Conservation (phyloP, 1,284 basidiomycete species). For the Ganoderma multipileum region DNA sequence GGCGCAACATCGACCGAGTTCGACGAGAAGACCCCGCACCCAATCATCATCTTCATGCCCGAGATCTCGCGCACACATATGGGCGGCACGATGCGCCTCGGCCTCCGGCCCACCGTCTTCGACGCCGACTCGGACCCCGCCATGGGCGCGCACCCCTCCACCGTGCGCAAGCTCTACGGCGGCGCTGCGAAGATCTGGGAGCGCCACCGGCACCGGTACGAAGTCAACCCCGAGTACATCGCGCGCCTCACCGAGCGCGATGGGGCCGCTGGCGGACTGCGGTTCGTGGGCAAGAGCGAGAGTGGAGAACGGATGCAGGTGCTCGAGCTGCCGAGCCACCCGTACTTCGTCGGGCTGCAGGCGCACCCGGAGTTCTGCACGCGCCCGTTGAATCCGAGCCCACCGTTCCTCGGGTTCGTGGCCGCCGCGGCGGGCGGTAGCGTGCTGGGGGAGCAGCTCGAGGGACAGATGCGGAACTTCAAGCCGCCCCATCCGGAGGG, state of each 20-base stretch:
- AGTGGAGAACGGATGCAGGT: constrained; percentile 98
- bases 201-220: constrained; percentile 96
- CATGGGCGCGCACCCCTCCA: constrained; percentile 61
- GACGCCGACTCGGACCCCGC: constrained; percentile 50
- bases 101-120: constrained; percentile 94
- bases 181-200: constrained; percentile 91
- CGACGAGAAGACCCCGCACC: constrained; percentile 61
- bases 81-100: constrained; percentile 98
- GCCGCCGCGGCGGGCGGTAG: constrained; percentile 77
- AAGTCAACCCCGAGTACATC: constrained; percentile 93
- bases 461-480: constrained; percentile 60
- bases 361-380: constrained; percentile 99
- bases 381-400: constrained; percentile 97
- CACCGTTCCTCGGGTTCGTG: constrained; percentile 96
- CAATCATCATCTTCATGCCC: constrained; percentile 97
- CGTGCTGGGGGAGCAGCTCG: constrained; percentile 81
- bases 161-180: constrained; percentile 87
- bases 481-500: constrained; percentile 58
- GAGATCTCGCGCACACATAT: constrained; percentile 98
- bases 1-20: constrained; percentile 94
- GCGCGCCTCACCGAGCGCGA: constrained; percentile 62
- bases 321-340: constrained; percentile 90
- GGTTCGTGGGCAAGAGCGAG: constrained; percentile 95
- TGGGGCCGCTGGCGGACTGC: constrained; percentile 61
- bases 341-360: constrained; percentile 95